Percentiles rank a stretch among this genome's conserved stretches.
These are phyloP conservation scores for Neodidymelliopsis sp. DNA, from an alignment of 2,329 filamentous ascomycete genomes.

Conservation along the genomic window DNA sequence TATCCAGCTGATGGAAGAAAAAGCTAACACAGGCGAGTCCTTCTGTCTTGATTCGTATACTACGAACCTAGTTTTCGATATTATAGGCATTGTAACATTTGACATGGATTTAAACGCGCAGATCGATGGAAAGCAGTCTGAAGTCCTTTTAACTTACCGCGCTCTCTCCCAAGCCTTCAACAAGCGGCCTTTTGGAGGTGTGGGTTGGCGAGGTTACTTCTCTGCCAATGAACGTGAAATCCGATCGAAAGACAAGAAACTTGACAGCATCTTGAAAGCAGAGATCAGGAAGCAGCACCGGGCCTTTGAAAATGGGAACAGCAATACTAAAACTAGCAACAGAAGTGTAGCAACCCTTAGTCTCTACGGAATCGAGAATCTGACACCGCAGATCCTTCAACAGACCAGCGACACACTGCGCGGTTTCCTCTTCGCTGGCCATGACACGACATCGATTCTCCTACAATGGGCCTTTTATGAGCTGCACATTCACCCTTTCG, in stretches of 20 bases:
- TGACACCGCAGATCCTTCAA: conserved; percentile 35
- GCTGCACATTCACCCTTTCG: conserved; percentile 29
- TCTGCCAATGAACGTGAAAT: conserved; percentile 25
- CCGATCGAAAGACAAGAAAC: conserved; percentile 14
- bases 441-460: conserved; percentile 41
- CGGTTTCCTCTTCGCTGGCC: conserved; percentile 46
- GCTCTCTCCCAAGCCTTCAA: conserved; percentile 27
- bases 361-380: conserved; percentile 18
- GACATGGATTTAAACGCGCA: conserved; percentile 28
- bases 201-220: conserved; percentile 25
- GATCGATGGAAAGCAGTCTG: conserved; percentile 19
- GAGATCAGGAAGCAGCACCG: conserved; percentile 23
- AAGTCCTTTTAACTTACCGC: conserved; percentile 26
- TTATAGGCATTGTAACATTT: conserved; percentile 31
- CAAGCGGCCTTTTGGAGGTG: conserved; percentile 20
- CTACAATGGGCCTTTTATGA: conserved; percentile 36
- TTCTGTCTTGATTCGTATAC: conserved; percentile 25
- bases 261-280: conserved; percentile 24
- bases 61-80: conserved; percentile 29
- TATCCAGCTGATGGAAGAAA: conserved; percentile 26
- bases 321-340: not conserved
- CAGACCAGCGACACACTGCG: conserved; percentile 45
- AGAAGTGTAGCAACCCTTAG: conserved; percentile 26
- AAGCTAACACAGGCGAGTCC: conserved; percentile 11
- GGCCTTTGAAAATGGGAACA: not conserved